A percentile compares a stretch with the other conserved stretches of the same genome.
phyloP scores from a whole-genome alignment of 2,329 filamentous ascomycete genomes.

The Hypoxylon sp. region DNA sequence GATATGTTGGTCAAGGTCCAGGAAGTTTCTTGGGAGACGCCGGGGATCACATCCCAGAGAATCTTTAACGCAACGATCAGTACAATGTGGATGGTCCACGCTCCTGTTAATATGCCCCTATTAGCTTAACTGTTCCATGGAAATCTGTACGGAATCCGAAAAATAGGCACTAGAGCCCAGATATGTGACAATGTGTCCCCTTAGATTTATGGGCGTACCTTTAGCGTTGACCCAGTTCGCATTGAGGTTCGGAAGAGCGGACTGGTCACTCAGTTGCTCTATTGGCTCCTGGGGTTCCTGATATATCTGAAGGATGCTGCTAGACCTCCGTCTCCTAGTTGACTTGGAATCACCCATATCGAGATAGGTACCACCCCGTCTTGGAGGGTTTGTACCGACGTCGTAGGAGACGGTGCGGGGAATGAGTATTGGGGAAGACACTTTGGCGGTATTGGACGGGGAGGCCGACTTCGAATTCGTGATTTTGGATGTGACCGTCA shows the following conservation, averaged over 20 bases:
- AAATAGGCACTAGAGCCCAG: background rate
- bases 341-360: constrained; percentile 74
- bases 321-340: constrained; percentile 91
- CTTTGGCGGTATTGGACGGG: constrained; percentile 85
- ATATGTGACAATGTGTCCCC: background rate
- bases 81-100: constrained; percentile 97
- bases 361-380: constrained; percentile 73
- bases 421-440: constrained; percentile 91
- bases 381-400: constrained; percentile 79
- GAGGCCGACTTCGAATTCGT: constrained; percentile 44
- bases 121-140: constrained; percentile 33
- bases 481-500: constrained; percentile 43
- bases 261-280: constrained; percentile 98
- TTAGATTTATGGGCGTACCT: constrained; percentile 71
- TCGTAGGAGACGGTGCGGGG: constrained; percentile 93
- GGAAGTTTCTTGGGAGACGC: constrained; percentile 96
- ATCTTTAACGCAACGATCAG: constrained; percentile 94
- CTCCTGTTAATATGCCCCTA: constrained; percentile 72
- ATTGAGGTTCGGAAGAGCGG: constrained; percentile 93
- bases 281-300: constrained; percentile 96
- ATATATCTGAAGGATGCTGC: constrained; percentile 92
- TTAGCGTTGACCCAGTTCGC: constrained; percentile 99
- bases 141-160: constrained; percentile 4
- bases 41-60: constrained; percentile 95
- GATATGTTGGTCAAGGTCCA: constrained; percentile 99